A percentile compares a stretch with the other conserved stretches of the same genome.
These are phyloP conservation scores for Diplosphaera chodatii DNA, from an alignment of 139 green algal species.

Conservation along the genomic window DNA sequence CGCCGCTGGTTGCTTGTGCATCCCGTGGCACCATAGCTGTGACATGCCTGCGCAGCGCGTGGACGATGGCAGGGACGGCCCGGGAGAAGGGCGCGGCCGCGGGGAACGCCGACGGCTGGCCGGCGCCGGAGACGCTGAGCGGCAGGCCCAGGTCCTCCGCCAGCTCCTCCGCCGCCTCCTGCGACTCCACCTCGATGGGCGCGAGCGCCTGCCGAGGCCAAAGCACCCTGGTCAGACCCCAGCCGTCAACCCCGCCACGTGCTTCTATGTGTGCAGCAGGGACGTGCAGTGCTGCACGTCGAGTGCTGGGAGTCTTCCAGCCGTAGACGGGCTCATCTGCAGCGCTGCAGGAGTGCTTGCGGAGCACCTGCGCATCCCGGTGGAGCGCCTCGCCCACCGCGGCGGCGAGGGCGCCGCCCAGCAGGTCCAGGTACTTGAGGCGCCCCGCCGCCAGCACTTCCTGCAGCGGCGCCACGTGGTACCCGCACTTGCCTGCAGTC, in stretches of 20 bases:
- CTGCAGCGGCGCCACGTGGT: slow-evolving; percentile 24
- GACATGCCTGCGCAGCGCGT: slow-evolving; percentile 13
- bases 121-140: slow-evolving; percentile 16
- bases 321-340: too few species aligned
- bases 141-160: slow-evolving; percentile 42
- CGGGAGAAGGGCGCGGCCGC: slow-evolving; percentile 40
- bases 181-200: slow-evolving; percentile 8
- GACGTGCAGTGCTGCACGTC: background rate
- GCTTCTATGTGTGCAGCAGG: slow-evolving; percentile 7
- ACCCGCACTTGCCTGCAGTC: slow-evolving; percentile 27
- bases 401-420: slow-evolving; percentile 23
- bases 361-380: slow-evolving; percentile 7
- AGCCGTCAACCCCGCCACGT: too few species aligned
- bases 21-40: too few species aligned
- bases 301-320: too few species aligned
- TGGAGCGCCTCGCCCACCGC: slow-evolving; percentile 10
- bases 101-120: slow-evolving; percentile 12
- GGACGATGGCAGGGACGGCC: slow-evolving; percentile 32
- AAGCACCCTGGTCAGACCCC: background rate
- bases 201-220: background rate
- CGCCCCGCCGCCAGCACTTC: slow-evolving; percentile 32
- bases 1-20: too few species aligned
- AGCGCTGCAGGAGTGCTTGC: too few species aligned
- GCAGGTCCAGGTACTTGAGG: slow-evolving; percentile 45
- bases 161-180: slow-evolving; percentile 23